Evolutionary conservation across 306 rosid species (phyloP).

Genomic region (Hippophae tibetana): DNA sequence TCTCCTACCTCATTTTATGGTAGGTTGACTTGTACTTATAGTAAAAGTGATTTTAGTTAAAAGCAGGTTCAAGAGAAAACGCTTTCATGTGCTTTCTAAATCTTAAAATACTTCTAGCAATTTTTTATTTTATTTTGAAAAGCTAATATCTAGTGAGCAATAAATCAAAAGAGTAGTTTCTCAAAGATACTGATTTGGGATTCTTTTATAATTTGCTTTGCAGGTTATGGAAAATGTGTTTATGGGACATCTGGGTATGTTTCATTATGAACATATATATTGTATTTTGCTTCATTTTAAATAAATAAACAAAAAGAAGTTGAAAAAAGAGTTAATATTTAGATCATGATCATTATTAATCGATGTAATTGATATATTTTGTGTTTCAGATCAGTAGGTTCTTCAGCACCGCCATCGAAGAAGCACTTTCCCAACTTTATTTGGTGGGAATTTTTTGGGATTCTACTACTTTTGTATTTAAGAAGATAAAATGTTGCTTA

Average conservation of each 20-base stretch:
- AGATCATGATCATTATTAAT: background rate
- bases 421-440: conserved; percentile 20
- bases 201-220: conserved; percentile 1
- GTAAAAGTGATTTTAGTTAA: too few relatives aligned
- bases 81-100: too few relatives aligned
- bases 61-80: too few relatives aligned
- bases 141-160: background rate
- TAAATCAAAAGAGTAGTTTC: background rate
- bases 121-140: too few relatives aligned
- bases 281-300: background rate
- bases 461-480: conserved; percentile 34
- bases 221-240: conserved; percentile 77
- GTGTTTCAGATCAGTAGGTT: conserved; percentile 35
- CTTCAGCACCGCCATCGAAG: conserved; percentile 33
- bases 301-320: background rate
- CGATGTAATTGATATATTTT: background rate
- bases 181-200: conserved; percentile 11
- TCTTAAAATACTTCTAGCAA: too few relatives aligned
- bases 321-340: background rate
- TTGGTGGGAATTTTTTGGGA: conserved; percentile 31
- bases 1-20: too few relatives aligned
- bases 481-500: conserved; percentile 34
- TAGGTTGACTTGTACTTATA: too few relatives aligned
- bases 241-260: conserved; percentile 58
- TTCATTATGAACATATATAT: background rate